Evolutionary conservation across 305 asterid genomes (phyloP).

Genomic region (Fraxinus dipetala): DNA sequence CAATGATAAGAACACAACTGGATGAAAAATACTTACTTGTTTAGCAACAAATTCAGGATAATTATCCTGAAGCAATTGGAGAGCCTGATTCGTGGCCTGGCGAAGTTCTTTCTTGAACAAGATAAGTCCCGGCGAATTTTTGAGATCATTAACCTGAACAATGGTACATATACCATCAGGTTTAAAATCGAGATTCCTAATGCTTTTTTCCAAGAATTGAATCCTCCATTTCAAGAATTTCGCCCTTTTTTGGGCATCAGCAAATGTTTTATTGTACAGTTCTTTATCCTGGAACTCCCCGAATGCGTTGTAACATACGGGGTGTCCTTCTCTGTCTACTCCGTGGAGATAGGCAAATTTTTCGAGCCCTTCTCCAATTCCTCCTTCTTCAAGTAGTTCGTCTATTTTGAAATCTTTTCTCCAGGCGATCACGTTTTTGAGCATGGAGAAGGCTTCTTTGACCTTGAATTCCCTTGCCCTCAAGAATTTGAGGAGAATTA

Average conservation of each 20-base stretch:
- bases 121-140: conserved; percentile 73
- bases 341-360: conserved; percentile 75
- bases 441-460: conserved; percentile 79
- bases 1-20: not conserved
- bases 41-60: conserved; percentile 96
- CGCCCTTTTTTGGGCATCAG: conserved; percentile 75
- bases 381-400: conserved; percentile 48
- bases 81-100: conserved; percentile 79
- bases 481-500: conserved; percentile 74
- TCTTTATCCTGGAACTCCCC: conserved; percentile 86
- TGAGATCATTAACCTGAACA: conserved; percentile 80
- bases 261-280: conserved; percentile 64
- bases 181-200: conserved; percentile 74
- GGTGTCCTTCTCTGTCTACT: conserved; percentile 81
- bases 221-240: conserved; percentile 73
- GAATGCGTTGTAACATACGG: conserved; percentile 72
- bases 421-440: conserved; percentile 81
- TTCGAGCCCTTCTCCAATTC: conserved; percentile 48
- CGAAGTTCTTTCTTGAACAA: conserved; percentile 74
- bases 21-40: conserved; percentile 47
- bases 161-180: conserved; percentile 75
- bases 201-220: conserved; percentile 71
- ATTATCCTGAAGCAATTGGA: conserved; percentile 85
- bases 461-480: conserved; percentile 87
- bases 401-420: conserved; percentile 74